These are phyloP conservation scores for Eimeria sp. DNA, from an alignment of 169 alveolate species.

Conservation along the genomic window DNA sequence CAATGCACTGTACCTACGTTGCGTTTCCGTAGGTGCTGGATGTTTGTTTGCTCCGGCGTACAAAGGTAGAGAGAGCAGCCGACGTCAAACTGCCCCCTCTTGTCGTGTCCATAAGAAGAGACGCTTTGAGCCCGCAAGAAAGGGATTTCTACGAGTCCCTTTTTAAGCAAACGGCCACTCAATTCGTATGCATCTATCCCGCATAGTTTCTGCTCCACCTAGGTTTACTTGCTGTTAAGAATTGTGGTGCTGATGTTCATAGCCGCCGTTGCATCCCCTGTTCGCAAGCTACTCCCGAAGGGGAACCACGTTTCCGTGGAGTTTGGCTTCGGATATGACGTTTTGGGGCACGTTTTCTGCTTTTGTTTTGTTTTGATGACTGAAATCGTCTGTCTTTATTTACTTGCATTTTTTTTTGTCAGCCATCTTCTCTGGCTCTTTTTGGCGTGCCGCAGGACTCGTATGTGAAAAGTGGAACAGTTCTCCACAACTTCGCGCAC, in stretches of 20 bases:
- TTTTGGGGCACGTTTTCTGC: neutral
- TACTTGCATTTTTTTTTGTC: neutral
- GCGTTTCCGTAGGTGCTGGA: conserved; percentile 42
- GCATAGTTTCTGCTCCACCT: conserved; percentile 15
- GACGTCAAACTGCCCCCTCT: conserved; percentile 93
- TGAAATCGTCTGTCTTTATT: neutral
- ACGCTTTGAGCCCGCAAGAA: conserved; percentile 91
- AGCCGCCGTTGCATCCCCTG: neutral
- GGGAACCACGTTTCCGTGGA: neutral
- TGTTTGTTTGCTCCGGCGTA: conserved; percentile 88
- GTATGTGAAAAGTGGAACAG: conserved; percentile 91
- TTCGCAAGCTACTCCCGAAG: neutral
- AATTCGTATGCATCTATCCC: conserved; percentile 82
- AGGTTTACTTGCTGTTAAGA: neutral
- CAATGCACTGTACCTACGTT: neutral
- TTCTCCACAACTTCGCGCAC: conserved; percentile 95
- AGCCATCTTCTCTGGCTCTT: neutral
- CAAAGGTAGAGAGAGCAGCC: conserved; percentile 92
- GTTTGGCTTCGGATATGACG: neutral
- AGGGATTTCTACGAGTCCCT: conserved; percentile 92
- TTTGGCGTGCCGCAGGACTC: conserved; percentile 85
- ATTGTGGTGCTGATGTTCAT: neutral
- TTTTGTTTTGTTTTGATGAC: neutral
- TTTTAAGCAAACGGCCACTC: conserved; percentile 90
- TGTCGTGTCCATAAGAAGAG: conserved; percentile 89